Conservation (phyloP, 805 yeast species). For the Yarrowia sp. region DNA sequence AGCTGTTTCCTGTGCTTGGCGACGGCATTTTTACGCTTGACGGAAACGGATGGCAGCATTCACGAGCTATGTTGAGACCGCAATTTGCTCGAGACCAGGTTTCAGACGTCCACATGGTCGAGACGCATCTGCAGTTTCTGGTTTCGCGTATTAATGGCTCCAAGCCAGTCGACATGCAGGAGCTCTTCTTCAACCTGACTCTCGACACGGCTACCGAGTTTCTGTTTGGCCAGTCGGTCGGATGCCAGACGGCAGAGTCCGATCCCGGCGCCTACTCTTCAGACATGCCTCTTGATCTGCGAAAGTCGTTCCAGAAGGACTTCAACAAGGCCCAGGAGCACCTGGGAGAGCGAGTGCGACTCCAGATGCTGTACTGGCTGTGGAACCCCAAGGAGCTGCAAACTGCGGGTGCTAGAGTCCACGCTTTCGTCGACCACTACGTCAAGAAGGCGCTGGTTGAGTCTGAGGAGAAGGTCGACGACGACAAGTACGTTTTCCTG, state of each 20-base stretch:
- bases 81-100: slow-evolving; percentile 40
- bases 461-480: slow-evolving; percentile 30
- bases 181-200: slow-evolving; percentile 37
- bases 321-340: slow-evolving; percentile 32
- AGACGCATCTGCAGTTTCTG: slow-evolving; percentile 34
- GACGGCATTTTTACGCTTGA: slow-evolving; percentile 41
- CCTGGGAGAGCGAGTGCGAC: slow-evolving; percentile 29
- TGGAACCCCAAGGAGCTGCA: slow-evolving; percentile 37
- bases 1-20: slow-evolving; percentile 38
- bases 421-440: slow-evolving; percentile 43
- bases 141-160: neutral
- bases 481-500: slow-evolving; percentile 48
- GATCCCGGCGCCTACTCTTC: slow-evolving; percentile 28
- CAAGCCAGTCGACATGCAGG: slow-evolving; percentile 34
- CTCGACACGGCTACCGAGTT: slow-evolving; percentile 42
- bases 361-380: slow-evolving; percentile 32
- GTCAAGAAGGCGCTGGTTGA: slow-evolving; percentile 42
- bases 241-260: slow-evolving; percentile 31
- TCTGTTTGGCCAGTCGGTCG: slow-evolving; percentile 38
- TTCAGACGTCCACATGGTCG: slow-evolving; percentile 34
- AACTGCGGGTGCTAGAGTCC: slow-evolving; percentile 37
- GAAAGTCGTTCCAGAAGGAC: slow-evolving; percentile 29
- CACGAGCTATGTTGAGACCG: slow-evolving; percentile 41
- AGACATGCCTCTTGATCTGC: slow-evolving; percentile 29
- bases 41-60: slow-evolving; percentile 41